Conservation (phyloP, 1,139 yeast genomes). For the Hansenula sp. region DNA sequence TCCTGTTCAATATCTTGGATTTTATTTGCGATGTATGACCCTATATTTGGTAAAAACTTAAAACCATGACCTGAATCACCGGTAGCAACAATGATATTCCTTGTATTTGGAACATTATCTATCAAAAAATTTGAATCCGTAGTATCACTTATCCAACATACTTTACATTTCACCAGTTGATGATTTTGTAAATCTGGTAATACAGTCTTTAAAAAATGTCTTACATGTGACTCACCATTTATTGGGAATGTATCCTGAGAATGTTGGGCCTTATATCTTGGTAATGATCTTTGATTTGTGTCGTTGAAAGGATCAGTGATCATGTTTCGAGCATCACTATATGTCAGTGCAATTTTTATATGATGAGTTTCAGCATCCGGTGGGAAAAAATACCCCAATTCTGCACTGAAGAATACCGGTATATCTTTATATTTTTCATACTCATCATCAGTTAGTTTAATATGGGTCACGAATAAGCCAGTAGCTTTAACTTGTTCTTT, state of each 20-base stretch:
- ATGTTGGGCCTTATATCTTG: constrained; percentile 31
- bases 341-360: constrained; percentile 38
- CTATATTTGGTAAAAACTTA: constrained; percentile 41
- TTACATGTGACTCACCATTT: constrained; percentile 26
- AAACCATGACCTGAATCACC: constrained; percentile 46
- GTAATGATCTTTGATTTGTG: constrained; percentile 26
- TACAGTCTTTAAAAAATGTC: constrained; percentile 25
- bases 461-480: constrained; percentile 40
- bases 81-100: constrained; percentile 33
- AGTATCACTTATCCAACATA: constrained; percentile 48
- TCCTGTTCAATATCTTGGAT: constrained; percentile 8
- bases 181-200: constrained; percentile 38
- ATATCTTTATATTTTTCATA: constrained; percentile 28
- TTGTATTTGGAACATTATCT: constrained; percentile 34
- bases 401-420: constrained; percentile 42
- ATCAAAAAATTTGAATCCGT: constrained; percentile 38
- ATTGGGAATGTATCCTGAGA: constrained; percentile 36
- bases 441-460: constrained; percentile 32
- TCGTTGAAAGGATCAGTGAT: constrained; percentile 25
- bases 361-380: constrained; percentile 36
- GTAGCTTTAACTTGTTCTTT: constrained; percentile 31
- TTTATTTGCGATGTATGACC: constrained; percentile 31
- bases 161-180: constrained; percentile 31
- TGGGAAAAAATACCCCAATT: constrained; percentile 45
- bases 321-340: constrained; percentile 31